phyloP scores from a whole-genome alignment of 164 flowering plant species.

The Vitis riparia region DNA sequence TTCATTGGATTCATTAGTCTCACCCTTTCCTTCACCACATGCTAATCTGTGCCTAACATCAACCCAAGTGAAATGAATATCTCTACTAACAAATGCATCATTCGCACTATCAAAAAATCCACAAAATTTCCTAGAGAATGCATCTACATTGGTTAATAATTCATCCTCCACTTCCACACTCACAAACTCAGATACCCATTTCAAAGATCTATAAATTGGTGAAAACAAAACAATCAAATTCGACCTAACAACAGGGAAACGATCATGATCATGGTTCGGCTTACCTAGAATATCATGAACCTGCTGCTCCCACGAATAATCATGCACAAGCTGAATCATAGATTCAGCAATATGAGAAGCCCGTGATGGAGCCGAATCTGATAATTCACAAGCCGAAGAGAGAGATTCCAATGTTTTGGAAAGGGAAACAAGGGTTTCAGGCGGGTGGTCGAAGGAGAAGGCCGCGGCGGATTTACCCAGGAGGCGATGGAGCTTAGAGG shows the following conservation, averaged over 20 bases:
- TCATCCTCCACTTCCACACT: conserved; percentile 29
- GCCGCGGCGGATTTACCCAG: conserved; percentile 33
- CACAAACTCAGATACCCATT: conserved; percentile 36
- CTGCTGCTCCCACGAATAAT: conserved; percentile 72
- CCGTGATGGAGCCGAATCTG: neutral
- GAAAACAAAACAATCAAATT: conserved; percentile 78
- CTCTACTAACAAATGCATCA: conserved; percentile 48
- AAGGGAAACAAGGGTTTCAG: conserved; percentile 42
- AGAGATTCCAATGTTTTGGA: conserved; percentile 39
- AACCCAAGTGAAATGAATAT: conserved; percentile 76
- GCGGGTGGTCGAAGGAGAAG: conserved; percentile 59
- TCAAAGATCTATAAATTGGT: conserved; percentile 30
- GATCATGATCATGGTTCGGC: conserved; percentile 2
- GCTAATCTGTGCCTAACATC: conserved; percentile 43
- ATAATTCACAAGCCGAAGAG: neutral
- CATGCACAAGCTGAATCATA: conserved; percentile 60
- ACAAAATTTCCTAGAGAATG: conserved; percentile 30
- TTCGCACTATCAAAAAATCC: conserved; percentile 46
- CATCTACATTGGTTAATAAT: conserved; percentile 20
- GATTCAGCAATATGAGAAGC: conserved; percentile 41
- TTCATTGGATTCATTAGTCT: conserved; percentile 14
- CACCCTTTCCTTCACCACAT: conserved; percentile 6
- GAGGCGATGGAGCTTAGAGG: conserved; percentile 48
- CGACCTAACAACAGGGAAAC: conserved; percentile 29
- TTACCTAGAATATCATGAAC: conserved; percentile 30